Percentiles rank a stretch among this genome's conserved stretches.
Evolutionary conservation across 2,329 filamentous ascomycete genomes (phyloP).

Genomic region (Botrytis deweyae): DNA sequence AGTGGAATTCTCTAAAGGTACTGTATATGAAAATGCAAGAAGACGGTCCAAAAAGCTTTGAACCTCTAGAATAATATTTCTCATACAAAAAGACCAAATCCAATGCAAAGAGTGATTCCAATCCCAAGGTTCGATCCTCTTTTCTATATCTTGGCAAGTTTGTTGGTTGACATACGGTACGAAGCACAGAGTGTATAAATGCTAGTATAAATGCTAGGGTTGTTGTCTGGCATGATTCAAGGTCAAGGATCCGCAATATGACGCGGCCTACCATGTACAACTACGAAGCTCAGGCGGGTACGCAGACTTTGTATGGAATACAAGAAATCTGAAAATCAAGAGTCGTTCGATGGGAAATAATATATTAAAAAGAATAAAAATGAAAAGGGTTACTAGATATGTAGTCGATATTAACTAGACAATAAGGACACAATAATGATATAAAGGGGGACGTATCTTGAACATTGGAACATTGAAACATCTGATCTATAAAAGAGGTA

Average conservation of each 20-base stretch:
- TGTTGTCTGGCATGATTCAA: neutral
- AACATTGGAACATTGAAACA: neutral
- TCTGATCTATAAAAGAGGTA: neutral
- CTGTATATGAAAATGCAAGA: neutral
- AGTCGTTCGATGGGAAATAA: neutral
- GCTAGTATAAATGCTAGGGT: neutral
- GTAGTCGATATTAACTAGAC: neutral
- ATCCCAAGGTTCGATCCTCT: neutral
- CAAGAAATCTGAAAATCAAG: neutral
- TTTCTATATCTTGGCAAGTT: conserved; percentile 21
- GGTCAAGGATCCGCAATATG: conserved; percentile 21
- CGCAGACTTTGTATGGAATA: neutral
- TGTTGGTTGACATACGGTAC: neutral
- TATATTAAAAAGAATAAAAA: no score
- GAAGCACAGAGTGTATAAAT: neutral
- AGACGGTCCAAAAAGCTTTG: neutral
- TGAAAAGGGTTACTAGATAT: no score
- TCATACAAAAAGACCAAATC: neutral
- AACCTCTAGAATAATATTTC: neutral
- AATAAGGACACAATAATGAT: neutral
- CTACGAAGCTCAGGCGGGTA: conserved; percentile 10
- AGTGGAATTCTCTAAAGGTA: neutral
- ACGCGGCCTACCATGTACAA: conserved; percentile 23
- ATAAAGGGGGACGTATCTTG: neutral
- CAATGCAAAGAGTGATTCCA: neutral